Conservation (phyloP, 1,284 basidiomycete genomes). For the Ganoderma resinaceum region DNA sequence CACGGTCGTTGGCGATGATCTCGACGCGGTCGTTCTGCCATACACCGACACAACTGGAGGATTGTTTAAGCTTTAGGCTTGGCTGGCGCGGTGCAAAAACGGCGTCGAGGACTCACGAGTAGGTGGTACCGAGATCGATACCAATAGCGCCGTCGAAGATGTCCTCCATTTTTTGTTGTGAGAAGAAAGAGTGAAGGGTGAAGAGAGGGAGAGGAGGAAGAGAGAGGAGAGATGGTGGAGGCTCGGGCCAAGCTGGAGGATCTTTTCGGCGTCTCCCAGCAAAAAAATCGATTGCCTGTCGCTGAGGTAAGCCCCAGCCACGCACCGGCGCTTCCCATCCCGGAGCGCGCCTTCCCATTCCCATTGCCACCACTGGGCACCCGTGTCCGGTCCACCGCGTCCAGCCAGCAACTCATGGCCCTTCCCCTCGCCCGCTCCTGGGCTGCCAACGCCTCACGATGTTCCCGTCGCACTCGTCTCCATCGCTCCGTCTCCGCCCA, state of each 20-base stretch:
- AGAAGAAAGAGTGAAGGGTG: constrained; percentile 32
- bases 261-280: constrained; percentile 27
- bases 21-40: constrained; percentile 99
- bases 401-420: constrained; percentile 38
- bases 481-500: constrained; percentile 16
- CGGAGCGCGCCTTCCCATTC: constrained; percentile 31
- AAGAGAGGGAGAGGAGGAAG: constrained; percentile 30
- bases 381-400: constrained; percentile 31
- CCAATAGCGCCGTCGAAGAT: constrained; percentile 96
- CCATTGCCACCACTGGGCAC: neutral
- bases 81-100: constrained; percentile 6
- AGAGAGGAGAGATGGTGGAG: constrained; percentile 36
- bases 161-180: constrained; percentile 84
- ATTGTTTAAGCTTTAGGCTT: constrained; percentile 29
- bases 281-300: constrained; percentile 46
- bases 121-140: constrained; percentile 92
- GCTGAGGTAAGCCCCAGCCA: constrained; percentile 41
- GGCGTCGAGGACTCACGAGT: constrained; percentile 70
- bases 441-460: constrained; percentile 47
- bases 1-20: constrained; percentile 97
- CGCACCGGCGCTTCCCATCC: constrained; percentile 26
- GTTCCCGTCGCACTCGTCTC: constrained; percentile 35
- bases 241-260: constrained; percentile 33
- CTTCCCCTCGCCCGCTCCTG: constrained; percentile 49
- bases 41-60: constrained; percentile 87